Evolutionary conservation across 768 basidiomycete genomes (phyloP).

Genomic region (Podaxis sp.): DNA sequence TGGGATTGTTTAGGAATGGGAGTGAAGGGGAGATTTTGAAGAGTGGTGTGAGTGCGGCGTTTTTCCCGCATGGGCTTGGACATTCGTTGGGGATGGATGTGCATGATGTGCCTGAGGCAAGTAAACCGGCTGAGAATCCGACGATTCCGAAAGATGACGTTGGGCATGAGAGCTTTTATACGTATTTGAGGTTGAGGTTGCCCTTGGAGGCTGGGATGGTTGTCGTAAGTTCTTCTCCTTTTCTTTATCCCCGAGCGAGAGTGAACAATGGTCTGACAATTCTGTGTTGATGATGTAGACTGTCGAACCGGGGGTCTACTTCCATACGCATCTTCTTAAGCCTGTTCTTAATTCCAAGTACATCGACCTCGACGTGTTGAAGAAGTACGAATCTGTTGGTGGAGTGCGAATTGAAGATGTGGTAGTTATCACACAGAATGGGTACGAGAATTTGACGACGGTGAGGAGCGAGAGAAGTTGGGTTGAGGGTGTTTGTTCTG

Average conservation of each 20-base stretch:
- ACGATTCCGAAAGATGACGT: conserved; percentile 41
- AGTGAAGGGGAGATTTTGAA: conserved; percentile 66
- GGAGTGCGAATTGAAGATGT: conserved; percentile 96
- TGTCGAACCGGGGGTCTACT: conserved; percentile 89
- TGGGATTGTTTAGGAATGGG: conserved; percentile 81
- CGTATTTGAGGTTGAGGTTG: conserved; percentile 75
- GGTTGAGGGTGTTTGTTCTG: conserved; percentile 82
- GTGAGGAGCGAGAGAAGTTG: conserved; percentile 81
- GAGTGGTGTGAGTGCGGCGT: conserved; percentile 77
- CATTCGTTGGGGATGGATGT: conserved; percentile 94
- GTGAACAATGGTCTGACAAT: too few relatives aligned
- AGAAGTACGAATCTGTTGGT: conserved; percentile 77
- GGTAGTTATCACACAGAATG: conserved; percentile 70
- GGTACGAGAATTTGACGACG: conserved; percentile 83
- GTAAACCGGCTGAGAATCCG: conserved; percentile 61
- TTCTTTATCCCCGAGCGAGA: not conserved
- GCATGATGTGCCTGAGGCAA: conserved; percentile 86
- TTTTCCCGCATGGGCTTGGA: conserved; percentile 94
- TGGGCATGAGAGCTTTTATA: conserved; percentile 69
- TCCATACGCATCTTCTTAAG: conserved; percentile 75
- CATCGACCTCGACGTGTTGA: conserved; percentile 69
- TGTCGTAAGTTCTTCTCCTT: conserved; percentile 71
- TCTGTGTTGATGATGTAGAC: conserved; percentile 49
- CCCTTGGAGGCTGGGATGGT: conserved; percentile 81
- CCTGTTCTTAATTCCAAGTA: conserved; percentile 60